A percentile compares a stretch with the other conserved stretches of the same genome.
Evolutionary conservation across 2,329 filamentous ascomycete species (phyloP).

Genomic region (Xylaria sp.): DNA sequence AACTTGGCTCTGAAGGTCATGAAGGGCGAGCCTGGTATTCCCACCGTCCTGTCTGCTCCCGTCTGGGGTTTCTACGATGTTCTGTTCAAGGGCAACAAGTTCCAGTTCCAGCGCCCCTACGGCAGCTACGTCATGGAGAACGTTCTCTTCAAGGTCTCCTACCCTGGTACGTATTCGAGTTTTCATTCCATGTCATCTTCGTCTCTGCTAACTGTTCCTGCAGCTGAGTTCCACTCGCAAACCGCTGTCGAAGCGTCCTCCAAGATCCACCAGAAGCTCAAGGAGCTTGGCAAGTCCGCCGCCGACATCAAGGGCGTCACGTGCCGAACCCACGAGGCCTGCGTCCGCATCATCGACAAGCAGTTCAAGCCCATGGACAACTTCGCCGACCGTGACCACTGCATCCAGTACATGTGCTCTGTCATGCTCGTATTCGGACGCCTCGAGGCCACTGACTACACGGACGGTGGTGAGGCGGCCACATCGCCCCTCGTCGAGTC

Average conservation of each 20-base stretch:
- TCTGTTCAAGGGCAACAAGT: constrained; percentile 91
- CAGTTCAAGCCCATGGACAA: constrained; percentile 99
- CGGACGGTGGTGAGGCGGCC: constrained; percentile 85
- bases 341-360: constrained; percentile 99
- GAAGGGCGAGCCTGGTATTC: constrained; percentile 85
- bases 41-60: constrained; percentile 86
- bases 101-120: constrained; percentile 92
- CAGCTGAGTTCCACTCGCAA: constrained; percentile 87
- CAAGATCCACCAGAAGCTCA: constrained; percentile 78
- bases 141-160: constrained; percentile 99
- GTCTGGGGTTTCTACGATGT: constrained; percentile 99
- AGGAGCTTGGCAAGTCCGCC: constrained; percentile 79
- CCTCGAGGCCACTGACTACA: constrained; percentile 89
- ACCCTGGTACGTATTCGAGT: constrained; percentile 61
- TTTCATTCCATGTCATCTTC: background rate
- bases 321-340: constrained; percentile 96
- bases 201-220: constrained; percentile 40
- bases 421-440: constrained; percentile 96
- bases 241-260: constrained; percentile 94
- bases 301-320: constrained; percentile 89
- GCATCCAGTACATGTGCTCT: constrained; percentile 98
- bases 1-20: constrained; percentile 86
- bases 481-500: constrained; percentile 85
- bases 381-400: constrained; percentile 99
- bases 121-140: constrained; percentile 99